These are phyloP conservation scores for Aspergillus niger DNA, from an alignment of 2,329 filamentous ascomycete genomes.

Conservation along the genomic window DNA sequence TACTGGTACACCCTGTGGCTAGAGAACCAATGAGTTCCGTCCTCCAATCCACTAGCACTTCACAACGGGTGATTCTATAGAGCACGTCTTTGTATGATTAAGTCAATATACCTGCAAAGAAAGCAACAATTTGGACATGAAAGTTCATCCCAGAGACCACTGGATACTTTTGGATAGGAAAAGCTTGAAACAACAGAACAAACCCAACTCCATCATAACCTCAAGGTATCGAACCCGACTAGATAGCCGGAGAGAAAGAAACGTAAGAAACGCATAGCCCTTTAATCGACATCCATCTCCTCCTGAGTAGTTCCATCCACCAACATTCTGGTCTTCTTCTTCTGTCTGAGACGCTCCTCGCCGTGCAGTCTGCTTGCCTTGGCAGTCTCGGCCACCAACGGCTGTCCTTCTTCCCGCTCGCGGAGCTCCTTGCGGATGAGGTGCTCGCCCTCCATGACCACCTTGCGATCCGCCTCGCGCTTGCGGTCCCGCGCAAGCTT, in stretches of 20 bases:
- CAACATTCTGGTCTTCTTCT: conserved; percentile 48
- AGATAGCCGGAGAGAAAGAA: conserved; percentile 6
- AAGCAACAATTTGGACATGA: conserved; percentile 7
- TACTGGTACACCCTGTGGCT: too few species aligned
- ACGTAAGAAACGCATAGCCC: conserved; percentile 17
- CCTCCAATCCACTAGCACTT: not conserved
- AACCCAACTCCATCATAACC: conserved; percentile 28
- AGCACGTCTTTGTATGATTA: conserved; percentile 6
- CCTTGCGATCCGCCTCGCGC: conserved; percentile 76
- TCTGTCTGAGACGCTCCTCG: conserved; percentile 45
- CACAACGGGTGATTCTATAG: not conserved
- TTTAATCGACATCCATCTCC: conserved; percentile 52
- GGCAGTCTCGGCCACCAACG: conserved; percentile 36
- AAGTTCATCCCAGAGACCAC: conserved; percentile 11
- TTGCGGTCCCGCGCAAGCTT: conserved; percentile 73
- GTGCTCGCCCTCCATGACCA: conserved; percentile 90
- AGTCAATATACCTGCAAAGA: conserved; percentile 5
- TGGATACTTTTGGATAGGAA: conserved; percentile 12
- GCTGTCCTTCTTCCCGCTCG: conserved; percentile 55
- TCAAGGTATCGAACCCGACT: conserved; percentile 19
- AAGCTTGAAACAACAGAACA: conserved; percentile 16
- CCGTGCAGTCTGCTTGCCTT: conserved; percentile 44
- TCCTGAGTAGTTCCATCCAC: conserved; percentile 49
- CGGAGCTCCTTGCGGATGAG: conserved; percentile 73
- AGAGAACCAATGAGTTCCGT: too few species aligned